Conservation (phyloP, 164 flowering plant genomes). For the Platanus orientalis region DNA sequence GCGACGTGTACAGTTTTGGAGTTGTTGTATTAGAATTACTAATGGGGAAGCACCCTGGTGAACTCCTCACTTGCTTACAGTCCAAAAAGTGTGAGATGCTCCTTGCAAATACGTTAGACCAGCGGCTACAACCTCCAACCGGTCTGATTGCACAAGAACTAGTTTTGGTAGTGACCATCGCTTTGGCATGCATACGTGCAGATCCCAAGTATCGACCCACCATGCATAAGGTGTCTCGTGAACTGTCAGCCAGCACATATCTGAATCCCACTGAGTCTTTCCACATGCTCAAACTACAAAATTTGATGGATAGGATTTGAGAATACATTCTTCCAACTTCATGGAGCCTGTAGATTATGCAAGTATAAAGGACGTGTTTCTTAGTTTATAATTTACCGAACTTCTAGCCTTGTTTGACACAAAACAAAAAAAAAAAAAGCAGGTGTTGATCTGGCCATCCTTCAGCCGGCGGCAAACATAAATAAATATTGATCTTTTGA, state of each 20-base stretch:
- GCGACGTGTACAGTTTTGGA: too few species aligned
- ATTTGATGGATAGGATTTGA: slow-evolving; percentile 8
- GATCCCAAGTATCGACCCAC: slow-evolving; percentile 19
- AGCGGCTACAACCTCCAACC: slow-evolving; percentile 18
- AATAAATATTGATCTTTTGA: too few species aligned
- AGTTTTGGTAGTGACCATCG: slow-evolving; percentile 6
- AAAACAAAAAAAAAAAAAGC: too few species aligned
- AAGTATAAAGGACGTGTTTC: too few species aligned
- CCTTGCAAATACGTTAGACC: slow-evolving; percentile 11
- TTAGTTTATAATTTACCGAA: too few species aligned
- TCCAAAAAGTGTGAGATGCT: slow-evolving; percentile 7
- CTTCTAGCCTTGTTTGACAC: too few species aligned
- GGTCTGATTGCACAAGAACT: slow-evolving; percentile 7
- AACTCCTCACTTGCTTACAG: slow-evolving; percentile 5
- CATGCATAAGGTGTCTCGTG: slow-evolving; percentile 12
- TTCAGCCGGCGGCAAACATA: too few species aligned
- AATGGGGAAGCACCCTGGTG: too few species aligned
- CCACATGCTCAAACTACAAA: slow-evolving; percentile 5
- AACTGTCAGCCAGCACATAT: slow-evolving; percentile 1
- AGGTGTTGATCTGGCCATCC: too few species aligned
- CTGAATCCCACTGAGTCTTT: background rate
- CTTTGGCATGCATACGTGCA: slow-evolving; percentile 14
- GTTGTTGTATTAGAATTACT: too few species aligned
- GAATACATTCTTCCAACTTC: background rate
- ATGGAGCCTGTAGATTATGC: too few species aligned